Evolutionary conservation across 164 flowering plant genomes (phyloP).

Genomic region (Liquidambar formosana): DNA sequence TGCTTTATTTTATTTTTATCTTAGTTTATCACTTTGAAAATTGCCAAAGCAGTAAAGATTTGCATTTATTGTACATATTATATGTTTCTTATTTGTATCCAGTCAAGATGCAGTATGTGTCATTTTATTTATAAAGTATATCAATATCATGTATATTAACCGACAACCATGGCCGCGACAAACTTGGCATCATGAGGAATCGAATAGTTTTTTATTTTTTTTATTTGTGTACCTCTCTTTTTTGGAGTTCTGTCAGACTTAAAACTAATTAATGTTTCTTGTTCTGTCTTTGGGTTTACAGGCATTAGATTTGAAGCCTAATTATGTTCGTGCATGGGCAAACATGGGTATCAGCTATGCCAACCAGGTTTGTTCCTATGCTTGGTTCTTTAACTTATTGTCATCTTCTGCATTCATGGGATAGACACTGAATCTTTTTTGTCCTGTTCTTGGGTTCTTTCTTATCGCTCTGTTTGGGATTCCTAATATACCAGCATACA

Average conservation of each 20-base stretch:
- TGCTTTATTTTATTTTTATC: too few species aligned
- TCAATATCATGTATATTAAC: too few species aligned
- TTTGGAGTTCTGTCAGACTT: not conserved
- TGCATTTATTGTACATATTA: too few species aligned
- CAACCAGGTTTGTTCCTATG: constrained; percentile 65
- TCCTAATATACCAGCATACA: too few species aligned
- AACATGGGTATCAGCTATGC: constrained; percentile 99
- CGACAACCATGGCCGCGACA: too few species aligned
- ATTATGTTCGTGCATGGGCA: constrained; percentile 99
- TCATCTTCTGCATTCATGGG: not conserved
- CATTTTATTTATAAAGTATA: too few species aligned
- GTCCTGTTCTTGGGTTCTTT: not conserved
- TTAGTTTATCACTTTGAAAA: too few species aligned
- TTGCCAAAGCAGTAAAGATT: too few species aligned
- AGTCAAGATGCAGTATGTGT: too few species aligned
- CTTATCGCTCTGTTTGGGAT: too few species aligned
- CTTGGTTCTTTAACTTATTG: not conserved
- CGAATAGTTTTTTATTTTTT: not conserved
- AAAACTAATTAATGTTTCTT: not conserved
- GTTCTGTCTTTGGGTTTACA: constrained; percentile 27
- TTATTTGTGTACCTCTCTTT: not conserved
- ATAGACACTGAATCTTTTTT: not conserved
- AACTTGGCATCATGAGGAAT: too few species aligned
- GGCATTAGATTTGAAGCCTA: constrained; percentile 98
- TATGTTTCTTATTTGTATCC: too few species aligned